Conservation (phyloP, 345 rosid species). For the Zanthoxylum bungeanum region DNA sequence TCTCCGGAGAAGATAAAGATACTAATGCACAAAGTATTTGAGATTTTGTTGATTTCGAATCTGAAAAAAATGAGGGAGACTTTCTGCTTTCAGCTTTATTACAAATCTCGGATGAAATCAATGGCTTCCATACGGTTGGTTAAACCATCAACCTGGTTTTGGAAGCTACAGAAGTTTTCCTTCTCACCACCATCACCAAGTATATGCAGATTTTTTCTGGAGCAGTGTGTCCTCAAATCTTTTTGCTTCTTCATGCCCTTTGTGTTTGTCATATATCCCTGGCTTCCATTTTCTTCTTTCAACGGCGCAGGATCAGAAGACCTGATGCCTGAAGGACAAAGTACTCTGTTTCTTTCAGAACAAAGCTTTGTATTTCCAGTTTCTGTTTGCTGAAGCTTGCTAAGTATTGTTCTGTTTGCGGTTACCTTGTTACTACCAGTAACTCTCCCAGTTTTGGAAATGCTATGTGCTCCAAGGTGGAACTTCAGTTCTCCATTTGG, state of each 20-base stretch:
- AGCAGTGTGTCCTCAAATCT: background rate
- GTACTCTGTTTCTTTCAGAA: background rate
- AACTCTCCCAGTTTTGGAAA: constrained; percentile 9
- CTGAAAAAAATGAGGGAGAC: too few species aligned
- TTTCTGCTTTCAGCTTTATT: background rate
- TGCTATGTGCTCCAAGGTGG: constrained; percentile 13
- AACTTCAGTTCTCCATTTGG: constrained; percentile 22
- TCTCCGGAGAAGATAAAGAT: too few species aligned
- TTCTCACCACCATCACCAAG: constrained; percentile 14
- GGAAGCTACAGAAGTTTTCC: too few species aligned
- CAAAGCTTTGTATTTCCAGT: background rate
- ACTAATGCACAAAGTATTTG: too few species aligned
- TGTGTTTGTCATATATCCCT: background rate
- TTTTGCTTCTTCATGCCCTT: constrained; percentile 9
- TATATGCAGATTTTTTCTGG: background rate
- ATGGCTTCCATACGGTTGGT: constrained; percentile 23
- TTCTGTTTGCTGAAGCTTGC: constrained; percentile 20
- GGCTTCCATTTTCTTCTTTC: constrained; percentile 3
- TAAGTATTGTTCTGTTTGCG: constrained; percentile 11
- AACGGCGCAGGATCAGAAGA: background rate
- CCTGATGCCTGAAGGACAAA: background rate
- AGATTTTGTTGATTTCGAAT: too few species aligned
- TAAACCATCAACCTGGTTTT: constrained; percentile 28
- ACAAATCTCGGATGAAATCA: constrained; percentile 11
- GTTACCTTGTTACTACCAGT: background rate